Conservation (phyloP, 2,329 filamentous ascomycete genomes). For the Colletotrichum lini region DNA sequence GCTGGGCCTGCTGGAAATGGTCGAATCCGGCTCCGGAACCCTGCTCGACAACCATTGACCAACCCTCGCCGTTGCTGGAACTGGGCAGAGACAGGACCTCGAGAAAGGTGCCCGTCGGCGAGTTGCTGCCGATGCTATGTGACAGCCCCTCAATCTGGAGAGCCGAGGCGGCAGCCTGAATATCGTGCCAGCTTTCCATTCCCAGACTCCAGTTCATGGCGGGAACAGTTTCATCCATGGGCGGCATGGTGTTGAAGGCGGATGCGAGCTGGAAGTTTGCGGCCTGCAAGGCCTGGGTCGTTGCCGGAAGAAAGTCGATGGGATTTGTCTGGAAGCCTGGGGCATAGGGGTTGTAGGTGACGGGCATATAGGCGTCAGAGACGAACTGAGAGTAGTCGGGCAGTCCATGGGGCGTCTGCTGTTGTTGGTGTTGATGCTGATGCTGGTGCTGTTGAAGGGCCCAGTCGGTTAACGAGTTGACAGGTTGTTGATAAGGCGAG, state of each 20-base stretch:
- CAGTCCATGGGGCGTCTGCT: constrained; percentile 50
- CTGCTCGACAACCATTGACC: constrained; percentile 75
- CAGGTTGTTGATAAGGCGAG: constrained; percentile 67
- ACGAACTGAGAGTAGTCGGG: constrained; percentile 68
- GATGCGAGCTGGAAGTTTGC: constrained; percentile 74
- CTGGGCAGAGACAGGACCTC: constrained; percentile 87
- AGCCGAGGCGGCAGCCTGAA: constrained; percentile 70
- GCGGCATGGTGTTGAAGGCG: constrained; percentile 71
- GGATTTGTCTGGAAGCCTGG: constrained; percentile 68
- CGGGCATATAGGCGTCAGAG: constrained; percentile 62
- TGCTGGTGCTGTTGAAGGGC: constrained; percentile 70
- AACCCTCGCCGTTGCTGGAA: constrained; percentile 85
- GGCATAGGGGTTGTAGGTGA: constrained; percentile 61
- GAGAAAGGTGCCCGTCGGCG: constrained; percentile 72
- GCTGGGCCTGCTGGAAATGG: constrained; percentile 70
- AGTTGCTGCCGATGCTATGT: constrained; percentile 61
- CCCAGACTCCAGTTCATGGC: constrained; percentile 74
- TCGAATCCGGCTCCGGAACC: constrained; percentile 66
- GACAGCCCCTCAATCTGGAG: constrained; percentile 67
- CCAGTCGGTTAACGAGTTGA: constrained; percentile 73
- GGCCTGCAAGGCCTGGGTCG: constrained; percentile 75
- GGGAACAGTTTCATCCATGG: constrained; percentile 69
- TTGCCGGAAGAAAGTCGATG: constrained; percentile 73
- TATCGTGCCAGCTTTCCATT: constrained; percentile 85
- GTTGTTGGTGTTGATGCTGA: constrained; percentile 64